phyloP scores from a whole-genome alignment of 768 basidiomycete species.

The Asterophora parasitica region DNA sequence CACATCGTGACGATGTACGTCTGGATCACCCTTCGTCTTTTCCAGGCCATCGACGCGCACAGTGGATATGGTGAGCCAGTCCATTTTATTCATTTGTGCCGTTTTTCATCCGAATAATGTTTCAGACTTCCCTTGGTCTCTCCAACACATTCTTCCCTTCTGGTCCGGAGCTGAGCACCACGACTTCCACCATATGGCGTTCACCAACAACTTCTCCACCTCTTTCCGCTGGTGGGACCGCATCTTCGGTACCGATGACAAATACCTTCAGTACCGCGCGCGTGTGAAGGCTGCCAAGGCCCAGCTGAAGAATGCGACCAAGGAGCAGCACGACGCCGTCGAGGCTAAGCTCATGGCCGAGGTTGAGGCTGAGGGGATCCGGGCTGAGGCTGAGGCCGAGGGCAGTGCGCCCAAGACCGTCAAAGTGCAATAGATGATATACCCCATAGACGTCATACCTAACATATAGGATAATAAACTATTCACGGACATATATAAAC shows the following conservation, averaged over 20 bases:
- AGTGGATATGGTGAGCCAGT: constrained; percentile 77
- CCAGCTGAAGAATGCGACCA: constrained; percentile 45
- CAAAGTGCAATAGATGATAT: constrained; percentile 31
- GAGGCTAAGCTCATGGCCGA: constrained; percentile 64
- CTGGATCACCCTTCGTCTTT: constrained; percentile 91
- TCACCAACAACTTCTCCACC: constrained; percentile 90
- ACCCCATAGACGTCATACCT: constrained; percentile 5
- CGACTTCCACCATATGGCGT: constrained; percentile 98
- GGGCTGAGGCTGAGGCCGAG: constrained; percentile 58
- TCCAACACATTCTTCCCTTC: constrained; percentile 88
- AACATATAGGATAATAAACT: not conserved
- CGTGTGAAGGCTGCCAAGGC: constrained; percentile 60
- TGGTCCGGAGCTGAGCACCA: constrained; percentile 98
- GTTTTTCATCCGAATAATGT: not conserved
- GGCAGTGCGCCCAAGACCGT: constrained; percentile 24
- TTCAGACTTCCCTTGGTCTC: constrained; percentile 94
- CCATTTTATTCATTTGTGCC: not conserved
- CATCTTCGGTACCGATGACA: constrained; percentile 84
- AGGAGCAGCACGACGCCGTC: constrained; percentile 47
- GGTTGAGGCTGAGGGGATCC: constrained; percentile 68
- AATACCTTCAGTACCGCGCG: constrained; percentile 78
- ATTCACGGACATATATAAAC: no score
- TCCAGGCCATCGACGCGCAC: constrained; percentile 97
- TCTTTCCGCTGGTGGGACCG: constrained; percentile 94
- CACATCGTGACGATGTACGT: constrained; percentile 92